Conservation (phyloP, 2,329 filamentous ascomycete genomes). For the Aspergillus sp. region DNA sequence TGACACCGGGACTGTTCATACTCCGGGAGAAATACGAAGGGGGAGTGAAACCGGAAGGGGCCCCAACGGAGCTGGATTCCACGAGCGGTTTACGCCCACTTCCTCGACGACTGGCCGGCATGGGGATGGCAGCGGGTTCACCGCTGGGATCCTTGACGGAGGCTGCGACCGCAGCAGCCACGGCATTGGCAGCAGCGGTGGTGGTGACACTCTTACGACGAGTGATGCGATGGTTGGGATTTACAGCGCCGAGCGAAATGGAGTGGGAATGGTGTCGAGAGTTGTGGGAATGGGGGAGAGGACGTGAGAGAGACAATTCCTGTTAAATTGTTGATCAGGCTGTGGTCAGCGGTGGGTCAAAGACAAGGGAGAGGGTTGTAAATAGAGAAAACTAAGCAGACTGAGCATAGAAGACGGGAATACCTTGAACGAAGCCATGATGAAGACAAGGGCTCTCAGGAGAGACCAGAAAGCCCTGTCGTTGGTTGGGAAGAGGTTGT, state of each 20-base stretch:
- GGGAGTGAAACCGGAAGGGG: constrained; percentile 31
- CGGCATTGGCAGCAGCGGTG: constrained; percentile 61
- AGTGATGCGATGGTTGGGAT: constrained; percentile 75
- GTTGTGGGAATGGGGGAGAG: constrained; percentile 62
- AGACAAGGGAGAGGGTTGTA: not conserved
- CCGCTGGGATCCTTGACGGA: constrained; percentile 56
- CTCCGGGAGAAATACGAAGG: constrained; percentile 35
- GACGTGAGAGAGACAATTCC: constrained; percentile 52
- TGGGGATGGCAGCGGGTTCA: constrained; percentile 53
- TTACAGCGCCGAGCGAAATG: constrained; percentile 66
- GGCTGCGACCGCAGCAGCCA: constrained; percentile 53
- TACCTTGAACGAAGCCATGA: constrained; percentile 37
- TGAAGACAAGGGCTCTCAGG: constrained; percentile 19
- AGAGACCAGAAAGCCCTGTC: constrained; percentile 20
- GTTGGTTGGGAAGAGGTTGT: constrained; percentile 1
- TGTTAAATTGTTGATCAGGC: constrained; percentile 5
- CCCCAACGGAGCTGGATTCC: constrained; percentile 53
- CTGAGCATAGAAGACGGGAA: not conserved
- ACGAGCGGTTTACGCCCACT: constrained; percentile 42
- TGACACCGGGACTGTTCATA: constrained; percentile 24
- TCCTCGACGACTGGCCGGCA: constrained; percentile 49
- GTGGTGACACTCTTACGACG: constrained; percentile 89
- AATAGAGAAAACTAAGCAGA: not conserved
- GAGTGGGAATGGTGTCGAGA: constrained; percentile 79
- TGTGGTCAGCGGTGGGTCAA: no score